Evolutionary conservation across 2,329 filamentous ascomycete genomes (phyloP).

Genomic region (Nothophaeocryptopus gaeumannii): DNA sequence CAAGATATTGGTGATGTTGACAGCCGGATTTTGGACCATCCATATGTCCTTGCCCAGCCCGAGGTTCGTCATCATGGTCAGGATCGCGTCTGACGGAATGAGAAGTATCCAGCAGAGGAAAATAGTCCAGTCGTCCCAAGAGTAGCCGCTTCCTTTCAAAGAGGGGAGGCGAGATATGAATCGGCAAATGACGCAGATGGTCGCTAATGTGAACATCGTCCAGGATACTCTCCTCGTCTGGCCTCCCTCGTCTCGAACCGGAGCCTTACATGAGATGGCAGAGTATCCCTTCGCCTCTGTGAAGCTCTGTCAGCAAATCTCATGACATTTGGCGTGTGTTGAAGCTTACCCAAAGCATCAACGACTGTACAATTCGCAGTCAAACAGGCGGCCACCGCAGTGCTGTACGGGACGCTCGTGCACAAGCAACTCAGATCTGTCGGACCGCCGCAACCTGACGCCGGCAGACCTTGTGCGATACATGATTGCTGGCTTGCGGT

Average conservation of each 20-base stretch:
- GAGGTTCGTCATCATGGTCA: constrained; percentile 12
- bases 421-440: constrained; percentile 16
- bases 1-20: constrained; percentile 16
- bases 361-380: constrained; percentile 18
- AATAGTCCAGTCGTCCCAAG: constrained; percentile 19
- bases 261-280: constrained; percentile 16
- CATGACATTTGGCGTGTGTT: too few relatives aligned
- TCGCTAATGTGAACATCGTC: constrained; percentile 18
- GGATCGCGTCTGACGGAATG: constrained; percentile 10
- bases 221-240: constrained; percentile 11
- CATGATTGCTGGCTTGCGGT: constrained; percentile 9
- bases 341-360: constrained; percentile 1
- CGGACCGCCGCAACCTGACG: constrained; percentile 9
- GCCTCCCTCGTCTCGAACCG: constrained; percentile 12
- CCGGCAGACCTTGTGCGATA: constrained; percentile 6
- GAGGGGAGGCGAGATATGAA: constrained; percentile 14
- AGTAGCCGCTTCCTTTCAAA: constrained; percentile 17
- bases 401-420: constrained; percentile 5
- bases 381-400: constrained; percentile 9
- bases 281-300: constrained; percentile 12
- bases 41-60: constrained; percentile 23
- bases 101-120: constrained; percentile 13
- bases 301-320: not conserved
- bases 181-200: constrained; percentile 10
- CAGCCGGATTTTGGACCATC: constrained; percentile 10